phyloP scores from a whole-genome alignment of 257 asterid genomes.

The Jaltomata sinuosa region DNA sequence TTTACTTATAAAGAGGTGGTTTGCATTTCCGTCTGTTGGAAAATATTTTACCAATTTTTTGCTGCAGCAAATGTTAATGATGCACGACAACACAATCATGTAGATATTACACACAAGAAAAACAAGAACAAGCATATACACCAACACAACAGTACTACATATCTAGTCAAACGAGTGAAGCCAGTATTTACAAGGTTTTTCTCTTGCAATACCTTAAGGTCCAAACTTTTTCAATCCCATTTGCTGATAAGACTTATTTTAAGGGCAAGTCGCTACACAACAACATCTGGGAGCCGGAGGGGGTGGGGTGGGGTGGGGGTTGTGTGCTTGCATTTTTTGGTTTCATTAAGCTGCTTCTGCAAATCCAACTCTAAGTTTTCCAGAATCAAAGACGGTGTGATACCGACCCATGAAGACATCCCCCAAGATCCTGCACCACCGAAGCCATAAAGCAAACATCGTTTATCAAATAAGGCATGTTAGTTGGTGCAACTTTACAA shows the following conservation, averaged over 20 bases:
- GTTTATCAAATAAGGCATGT: not conserved
- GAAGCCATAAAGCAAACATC: not conserved
- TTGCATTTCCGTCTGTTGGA: not conserved
- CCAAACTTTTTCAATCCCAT: not conserved
- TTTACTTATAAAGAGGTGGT: not conserved
- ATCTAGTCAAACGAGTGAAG: not conserved
- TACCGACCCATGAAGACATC: slow-evolving; percentile 94
- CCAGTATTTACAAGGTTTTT: not conserved
- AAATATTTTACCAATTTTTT: not conserved
- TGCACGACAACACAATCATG: not conserved
- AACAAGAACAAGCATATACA: not conserved
- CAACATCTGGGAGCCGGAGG: not conserved
- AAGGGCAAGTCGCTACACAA: not conserved
- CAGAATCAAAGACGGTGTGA: slow-evolving; percentile 82
- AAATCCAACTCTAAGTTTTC: slow-evolving; percentile 70
- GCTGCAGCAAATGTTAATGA: not conserved
- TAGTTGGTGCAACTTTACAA: not conserved
- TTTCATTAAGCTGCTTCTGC: slow-evolving; percentile 80
- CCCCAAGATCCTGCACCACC: slow-evolving; percentile 73
- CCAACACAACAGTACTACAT: slow-evolving; percentile 9
- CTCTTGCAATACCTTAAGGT: not conserved
- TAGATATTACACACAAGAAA: not conserved
- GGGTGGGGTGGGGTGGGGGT: not conserved
- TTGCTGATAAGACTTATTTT: not conserved
- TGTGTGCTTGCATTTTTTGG: not conserved